Evolutionary conservation across 73 alveolate species (phyloP).

Genomic region (Paramecium biaurelia): DNA sequence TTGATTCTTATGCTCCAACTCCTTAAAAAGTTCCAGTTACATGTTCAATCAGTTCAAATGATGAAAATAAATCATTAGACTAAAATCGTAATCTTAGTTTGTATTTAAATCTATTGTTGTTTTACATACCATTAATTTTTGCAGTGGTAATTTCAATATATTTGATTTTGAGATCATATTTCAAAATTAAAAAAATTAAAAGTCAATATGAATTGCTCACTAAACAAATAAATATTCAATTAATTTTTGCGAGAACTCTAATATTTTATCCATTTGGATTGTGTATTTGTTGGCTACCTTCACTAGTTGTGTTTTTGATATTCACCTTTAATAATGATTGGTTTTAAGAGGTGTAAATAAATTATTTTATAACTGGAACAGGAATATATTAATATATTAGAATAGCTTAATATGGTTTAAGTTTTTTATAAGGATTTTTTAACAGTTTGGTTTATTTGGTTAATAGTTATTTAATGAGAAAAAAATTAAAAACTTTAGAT

Average conservation of each 20-base stretch:
- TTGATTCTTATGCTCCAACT: background rate
- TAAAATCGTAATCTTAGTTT: background rate
- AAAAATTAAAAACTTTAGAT: background rate
- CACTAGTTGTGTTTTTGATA: conserved; percentile 22
- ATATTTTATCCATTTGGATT: conserved; percentile 4
- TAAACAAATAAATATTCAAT: background rate
- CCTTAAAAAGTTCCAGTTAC: background rate
- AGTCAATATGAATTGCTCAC: background rate
- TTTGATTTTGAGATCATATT: background rate
- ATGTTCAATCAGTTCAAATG: conserved; percentile 4
- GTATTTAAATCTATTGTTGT: background rate
- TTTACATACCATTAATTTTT: conserved; percentile 8
- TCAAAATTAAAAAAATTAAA: background rate
- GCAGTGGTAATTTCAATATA: background rate
- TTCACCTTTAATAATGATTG: background rate
- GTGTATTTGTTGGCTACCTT: conserved; percentile 9
- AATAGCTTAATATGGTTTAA: background rate
- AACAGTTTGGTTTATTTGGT: background rate
- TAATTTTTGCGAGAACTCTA: background rate
- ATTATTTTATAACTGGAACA: background rate
- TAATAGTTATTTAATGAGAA: background rate
- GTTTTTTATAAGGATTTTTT: background rate
- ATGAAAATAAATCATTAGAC: background rate
- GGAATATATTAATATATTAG: background rate
- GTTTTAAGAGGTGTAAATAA: background rate